These are phyloP conservation scores for Alternaria novae-zelandiae DNA, from an alignment of 2,329 filamentous ascomycete genomes.

Conservation along the genomic window DNA sequence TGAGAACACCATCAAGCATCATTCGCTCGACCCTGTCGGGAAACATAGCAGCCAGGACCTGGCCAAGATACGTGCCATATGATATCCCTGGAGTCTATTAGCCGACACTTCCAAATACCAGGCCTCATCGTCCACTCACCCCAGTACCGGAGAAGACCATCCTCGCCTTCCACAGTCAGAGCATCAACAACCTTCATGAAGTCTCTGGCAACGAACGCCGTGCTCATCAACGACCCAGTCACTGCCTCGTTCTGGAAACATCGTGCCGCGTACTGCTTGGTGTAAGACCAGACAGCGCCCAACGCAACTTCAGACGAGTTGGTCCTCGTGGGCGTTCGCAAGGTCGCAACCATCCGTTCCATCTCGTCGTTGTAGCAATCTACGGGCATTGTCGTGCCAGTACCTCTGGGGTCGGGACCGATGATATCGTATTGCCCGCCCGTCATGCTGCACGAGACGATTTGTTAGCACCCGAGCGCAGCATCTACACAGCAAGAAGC, in stretches of 20 bases:
- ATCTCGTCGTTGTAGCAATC: not conserved
- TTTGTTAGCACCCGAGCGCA: accelerated
- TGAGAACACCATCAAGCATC: not conserved
- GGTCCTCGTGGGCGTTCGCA: not conserved
- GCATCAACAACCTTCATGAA: not conserved
- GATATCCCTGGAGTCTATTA: accelerated
- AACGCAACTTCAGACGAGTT: not conserved
- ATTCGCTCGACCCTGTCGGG: not conserved
- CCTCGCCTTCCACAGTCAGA: not conserved
- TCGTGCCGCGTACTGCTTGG: not conserved
- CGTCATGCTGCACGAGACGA: not conserved
- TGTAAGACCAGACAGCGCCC: not conserved
- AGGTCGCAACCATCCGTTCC: not conserved
- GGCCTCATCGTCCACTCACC: not conserved
- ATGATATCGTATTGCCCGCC: not conserved
- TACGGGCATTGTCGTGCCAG: not conserved
- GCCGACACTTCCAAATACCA: accelerated
- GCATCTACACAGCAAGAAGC: not conserved
- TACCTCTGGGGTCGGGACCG: not conserved
- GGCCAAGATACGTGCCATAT: not conserved
- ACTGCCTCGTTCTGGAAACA: not conserved
- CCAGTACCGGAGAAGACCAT: not conserved
- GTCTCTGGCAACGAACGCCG: not conserved
- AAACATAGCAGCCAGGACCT: not conserved
- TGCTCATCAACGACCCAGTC: not conserved